phyloP scores from a whole-genome alignment of 352 stramenopile genomes.

The Pythium apleroticum region DNA sequence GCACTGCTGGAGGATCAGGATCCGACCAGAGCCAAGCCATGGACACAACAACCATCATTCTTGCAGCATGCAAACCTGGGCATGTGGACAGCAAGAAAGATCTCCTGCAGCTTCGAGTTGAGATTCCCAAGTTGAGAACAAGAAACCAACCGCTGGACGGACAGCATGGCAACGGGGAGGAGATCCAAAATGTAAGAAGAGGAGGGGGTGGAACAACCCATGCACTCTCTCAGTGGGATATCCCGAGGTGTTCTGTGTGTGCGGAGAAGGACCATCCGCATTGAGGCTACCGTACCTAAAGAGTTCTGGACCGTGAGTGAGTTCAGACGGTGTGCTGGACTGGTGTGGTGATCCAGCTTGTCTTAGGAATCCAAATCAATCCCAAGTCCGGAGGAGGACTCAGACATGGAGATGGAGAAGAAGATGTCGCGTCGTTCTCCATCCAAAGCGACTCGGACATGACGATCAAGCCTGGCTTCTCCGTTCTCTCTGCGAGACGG shows the following conservation, averaged over 20 bases:
- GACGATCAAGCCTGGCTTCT: neutral
- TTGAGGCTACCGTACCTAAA: neutral
- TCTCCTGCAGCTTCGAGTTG: neutral
- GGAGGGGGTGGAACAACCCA: neutral
- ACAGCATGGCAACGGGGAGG: neutral
- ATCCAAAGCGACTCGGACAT: neutral
- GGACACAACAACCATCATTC: conserved; percentile 1
- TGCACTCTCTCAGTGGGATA: neutral
- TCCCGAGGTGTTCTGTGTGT: neutral
- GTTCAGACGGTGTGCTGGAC: neutral
- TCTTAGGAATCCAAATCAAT: neutral
- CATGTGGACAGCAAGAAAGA: conserved; percentile 1
- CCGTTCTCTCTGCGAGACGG: neutral
- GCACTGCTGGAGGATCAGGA: neutral
- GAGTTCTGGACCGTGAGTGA: neutral
- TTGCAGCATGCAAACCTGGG: neutral
- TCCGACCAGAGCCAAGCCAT: neutral
- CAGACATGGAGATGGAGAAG: neutral
- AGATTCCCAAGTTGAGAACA: neutral
- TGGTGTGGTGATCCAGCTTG: neutral
- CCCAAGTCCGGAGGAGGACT: neutral
- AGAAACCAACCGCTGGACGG: neutral
- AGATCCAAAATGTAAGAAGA: neutral
- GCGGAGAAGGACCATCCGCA: neutral
- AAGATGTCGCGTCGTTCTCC: neutral